Evolutionary conservation across 257 asterid species (phyloP), one percentile per base, ranked within the genome.

Genomic region (Marsdenia floribunda): DNA sequence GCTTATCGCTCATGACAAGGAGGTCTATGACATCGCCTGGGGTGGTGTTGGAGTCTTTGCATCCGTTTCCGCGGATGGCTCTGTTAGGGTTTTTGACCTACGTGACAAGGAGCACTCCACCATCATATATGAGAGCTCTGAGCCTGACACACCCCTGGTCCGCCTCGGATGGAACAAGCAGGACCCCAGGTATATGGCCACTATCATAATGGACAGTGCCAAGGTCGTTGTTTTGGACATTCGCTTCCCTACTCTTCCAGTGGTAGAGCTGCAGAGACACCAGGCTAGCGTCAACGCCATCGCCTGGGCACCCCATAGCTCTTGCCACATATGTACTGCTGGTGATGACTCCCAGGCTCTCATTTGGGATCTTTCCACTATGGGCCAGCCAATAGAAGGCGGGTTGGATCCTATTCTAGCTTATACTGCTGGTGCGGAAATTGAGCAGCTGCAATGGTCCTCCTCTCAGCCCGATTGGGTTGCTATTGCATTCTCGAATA

Each of bases 261-360:
- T 94, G 74, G 98, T 92, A 78, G 99, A 94, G 87, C 80, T 94
- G 78, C 96, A 92, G 89, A 84, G 99, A 78, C 99, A 94, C 77
- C 99, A 94, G 87, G 93, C 97, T 1, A 83, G 97, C n/a, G 98
- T 94, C 73, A 94, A 90, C 46, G 98, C 97, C 24, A 85, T 92
- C 60, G 99, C 97, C 1, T 92, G 99, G 99, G 99, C 99, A 10
- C 98, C 98, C 15, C 99, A 94, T 69, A 94, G 97, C 71, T 90
- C 97, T 21, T 94, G 99, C 87, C 99, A 94, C 82, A 94, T 94
- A 76, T 94, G 97, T 83, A 94, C 99, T 16, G 97, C 97, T 0
- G 99, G 97, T 68, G 99, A 94, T 60, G 97, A 92, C 83, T 92
- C 99, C 0, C 99, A 94, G 84, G 97, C 99, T 55, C 85, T 94